Base-by-base conservation (phyloP, 306 rosid genomes). In the Hippophae gyantsensis region DNA sequence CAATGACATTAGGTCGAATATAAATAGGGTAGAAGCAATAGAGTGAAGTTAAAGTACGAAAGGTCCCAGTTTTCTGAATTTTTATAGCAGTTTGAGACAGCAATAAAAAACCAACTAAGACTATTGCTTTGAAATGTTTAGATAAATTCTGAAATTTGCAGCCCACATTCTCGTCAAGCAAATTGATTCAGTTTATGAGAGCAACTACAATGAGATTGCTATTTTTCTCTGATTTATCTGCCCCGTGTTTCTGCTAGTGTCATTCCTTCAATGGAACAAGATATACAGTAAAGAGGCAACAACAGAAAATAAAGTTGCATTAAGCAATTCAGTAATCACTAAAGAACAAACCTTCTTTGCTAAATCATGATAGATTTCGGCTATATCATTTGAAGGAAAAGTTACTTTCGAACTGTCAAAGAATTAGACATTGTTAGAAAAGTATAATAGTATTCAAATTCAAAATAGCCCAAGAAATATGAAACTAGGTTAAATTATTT, bases 321-420 rank as follows among this genome's bases (percentile, higher is more conserved):
- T 49, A 49, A 12, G 13, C 23, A 49, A 9, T 49, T 5, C 26
- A 49, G 14, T 49, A n/a, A 49, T 49, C 7, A 49, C 8, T 12
- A 27, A 52, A 64, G 9, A 12, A 18, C 66, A 44, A 7, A 88
- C 99, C 81, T 92, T 85, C 69, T 76, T 72, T 42, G 97, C 89
- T 74, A 88, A 79, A 78, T 88, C 88, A 73, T 84, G 82, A 78
- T 79, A 92, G 56, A 86, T 82, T 63, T 74, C 72, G 63, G 83
- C 84, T 69, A 82, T 56, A 58, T 84, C 86, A 64, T 88, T 86
- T 67, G 76, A 64, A 44, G 97, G 99, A 78, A 73, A 83, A 54
- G 78, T 70, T 69, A 82, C 83, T 48, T 86, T 80, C 8, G 94
- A 88, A 62, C 99, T 92, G 86, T 71, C 72, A 68, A 64, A 58